phyloP scores from a whole-genome alignment of 495 filamentous ascomycete species.

The Penicillium longicatenatum region DNA sequence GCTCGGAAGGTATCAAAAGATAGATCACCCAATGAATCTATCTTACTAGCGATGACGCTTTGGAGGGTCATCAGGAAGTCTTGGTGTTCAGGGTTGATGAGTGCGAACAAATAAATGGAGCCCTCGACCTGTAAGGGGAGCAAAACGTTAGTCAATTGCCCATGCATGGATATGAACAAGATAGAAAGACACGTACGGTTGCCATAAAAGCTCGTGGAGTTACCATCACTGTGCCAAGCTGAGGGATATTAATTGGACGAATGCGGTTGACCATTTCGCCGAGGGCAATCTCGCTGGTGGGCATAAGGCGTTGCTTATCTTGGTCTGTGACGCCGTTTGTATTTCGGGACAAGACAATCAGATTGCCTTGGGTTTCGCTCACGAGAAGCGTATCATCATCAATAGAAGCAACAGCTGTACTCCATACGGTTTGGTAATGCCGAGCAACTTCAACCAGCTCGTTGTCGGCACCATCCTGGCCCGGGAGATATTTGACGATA shows the following conservation, averaged over 20 bases:
- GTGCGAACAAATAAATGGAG: constrained; percentile 84
- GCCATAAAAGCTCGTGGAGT: constrained; percentile 84
- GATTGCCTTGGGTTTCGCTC: constrained; percentile 83
- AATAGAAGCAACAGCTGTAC: constrained; percentile 73
- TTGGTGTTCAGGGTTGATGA: constrained; percentile 67
- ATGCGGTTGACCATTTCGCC: constrained; percentile 95
- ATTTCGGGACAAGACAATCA: constrained; percentile 76
- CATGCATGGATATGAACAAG: background rate
- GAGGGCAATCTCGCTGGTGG: constrained; percentile 78
- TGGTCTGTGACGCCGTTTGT: constrained; percentile 69
- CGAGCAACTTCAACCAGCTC: constrained; percentile 71
- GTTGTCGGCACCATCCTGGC: constrained; percentile 44
- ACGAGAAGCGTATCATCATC: constrained; percentile 73
- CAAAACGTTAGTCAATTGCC: background rate
- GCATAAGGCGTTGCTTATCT: constrained; percentile 67
- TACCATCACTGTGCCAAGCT: constrained; percentile 64
- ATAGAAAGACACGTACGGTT: constrained; percentile 62
- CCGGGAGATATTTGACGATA: constrained; percentile 65
- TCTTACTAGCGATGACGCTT: constrained; percentile 60
- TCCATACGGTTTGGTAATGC: constrained; percentile 80
- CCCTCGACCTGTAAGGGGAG: constrained; percentile 70
- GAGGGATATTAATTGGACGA: constrained; percentile 55
- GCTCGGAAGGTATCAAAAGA: constrained; percentile 77
- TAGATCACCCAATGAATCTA: constrained; percentile 69
- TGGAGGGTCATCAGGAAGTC: constrained; percentile 87